Conservation (phyloP, 2,329 filamentous ascomycete genomes). For the Orbilia javanica region DNA sequence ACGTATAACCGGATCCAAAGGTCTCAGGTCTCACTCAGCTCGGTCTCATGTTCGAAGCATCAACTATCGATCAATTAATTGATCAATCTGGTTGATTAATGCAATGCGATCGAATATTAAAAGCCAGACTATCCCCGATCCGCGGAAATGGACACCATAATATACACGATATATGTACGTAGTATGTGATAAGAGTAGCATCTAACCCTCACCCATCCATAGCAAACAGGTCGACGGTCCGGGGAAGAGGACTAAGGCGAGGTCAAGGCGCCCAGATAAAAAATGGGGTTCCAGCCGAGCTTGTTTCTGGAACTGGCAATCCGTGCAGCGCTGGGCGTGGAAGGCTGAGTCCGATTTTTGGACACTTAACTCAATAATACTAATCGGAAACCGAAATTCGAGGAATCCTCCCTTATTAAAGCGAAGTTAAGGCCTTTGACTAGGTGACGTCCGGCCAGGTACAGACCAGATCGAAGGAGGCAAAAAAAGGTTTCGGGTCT, state of each 20-base stretch:
- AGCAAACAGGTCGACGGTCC: conserved; percentile 6
- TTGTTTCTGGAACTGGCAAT: conserved; percentile 58
- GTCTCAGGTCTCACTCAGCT: not conserved
- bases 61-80: too few species aligned
- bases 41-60: too few species aligned
- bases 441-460: not conserved
- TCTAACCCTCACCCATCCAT: conserved; percentile 8
- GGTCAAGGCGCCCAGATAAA: conserved; percentile 54
- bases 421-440: not conserved
- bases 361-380: not conserved
- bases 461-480: not conserved
- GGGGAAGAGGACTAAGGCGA: conserved; percentile 51
- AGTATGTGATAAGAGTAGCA: conserved; percentile 27
- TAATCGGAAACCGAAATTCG: not conserved
- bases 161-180: not conserved
- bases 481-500: conserved; percentile 10
- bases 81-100: not conserved
- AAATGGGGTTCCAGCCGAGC: conserved; percentile 58
- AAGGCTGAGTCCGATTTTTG: conserved; percentile 25
- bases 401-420: not conserved
- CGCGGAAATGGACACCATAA: conserved; percentile 6
- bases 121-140: not conserved
- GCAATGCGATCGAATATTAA: not conserved
- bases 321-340: conserved; percentile 41
- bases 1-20: not conserved